Evolutionary conservation across 345 rosid genomes (phyloP).

Genomic region (Firmiana major): DNA sequence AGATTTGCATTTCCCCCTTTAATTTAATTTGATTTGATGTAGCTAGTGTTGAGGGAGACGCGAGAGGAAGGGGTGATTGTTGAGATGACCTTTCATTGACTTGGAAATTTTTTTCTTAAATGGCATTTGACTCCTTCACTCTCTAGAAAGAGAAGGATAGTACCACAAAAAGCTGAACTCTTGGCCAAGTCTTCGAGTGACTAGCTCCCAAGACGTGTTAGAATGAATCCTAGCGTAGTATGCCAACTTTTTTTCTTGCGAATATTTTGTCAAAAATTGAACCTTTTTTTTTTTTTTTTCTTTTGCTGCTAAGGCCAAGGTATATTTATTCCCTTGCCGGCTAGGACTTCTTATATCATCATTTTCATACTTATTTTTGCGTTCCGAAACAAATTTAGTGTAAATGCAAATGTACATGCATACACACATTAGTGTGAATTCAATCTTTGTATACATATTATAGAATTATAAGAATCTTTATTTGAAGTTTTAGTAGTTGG

Average conservation of each 20-base stretch:
- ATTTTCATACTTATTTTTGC: neutral
- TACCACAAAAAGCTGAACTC: too few relatives aligned
- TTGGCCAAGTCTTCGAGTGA: too few relatives aligned
- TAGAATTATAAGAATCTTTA: too few relatives aligned
- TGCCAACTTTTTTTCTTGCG: neutral
- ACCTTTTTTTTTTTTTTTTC: too few relatives aligned
- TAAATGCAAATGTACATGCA: too few relatives aligned
- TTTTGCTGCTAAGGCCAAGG: neutral
- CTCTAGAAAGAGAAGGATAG: neutral
- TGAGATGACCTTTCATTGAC: constrained; percentile 28
- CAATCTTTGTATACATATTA: too few relatives aligned
- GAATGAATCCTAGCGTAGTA: neutral
- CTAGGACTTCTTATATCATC: neutral
- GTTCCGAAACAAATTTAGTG: too few relatives aligned
- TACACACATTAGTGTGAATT: neutral
- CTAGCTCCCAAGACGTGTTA: too few relatives aligned
- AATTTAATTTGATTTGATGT: neutral
- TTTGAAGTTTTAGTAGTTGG: too few relatives aligned
- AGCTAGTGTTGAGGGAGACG: neutral
- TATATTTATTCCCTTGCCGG: neutral
- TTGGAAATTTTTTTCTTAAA: neutral
- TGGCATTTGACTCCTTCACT: constrained; percentile 20
- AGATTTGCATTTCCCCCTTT: neutral
- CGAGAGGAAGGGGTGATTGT: neutral
- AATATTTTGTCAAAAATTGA: neutral